Conservation (phyloP, 106 monocot genomes). For the Dioscorea alata region DNA sequence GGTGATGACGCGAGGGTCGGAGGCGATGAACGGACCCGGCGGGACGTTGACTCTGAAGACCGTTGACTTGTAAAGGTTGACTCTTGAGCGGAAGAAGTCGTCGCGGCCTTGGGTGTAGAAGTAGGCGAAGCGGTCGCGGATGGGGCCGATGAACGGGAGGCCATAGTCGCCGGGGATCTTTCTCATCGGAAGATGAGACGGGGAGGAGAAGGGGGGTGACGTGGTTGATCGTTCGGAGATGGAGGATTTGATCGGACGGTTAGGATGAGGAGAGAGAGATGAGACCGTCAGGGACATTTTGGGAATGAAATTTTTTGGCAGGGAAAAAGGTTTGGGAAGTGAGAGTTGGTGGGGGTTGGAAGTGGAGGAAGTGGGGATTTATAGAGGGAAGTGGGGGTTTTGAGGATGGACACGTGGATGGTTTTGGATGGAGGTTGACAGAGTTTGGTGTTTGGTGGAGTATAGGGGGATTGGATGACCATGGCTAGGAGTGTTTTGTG, state of each 20-base stretch:
- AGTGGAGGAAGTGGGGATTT: not conserved
- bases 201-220: not conserved
- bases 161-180: slow-evolving; percentile 65
- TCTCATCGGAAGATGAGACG: slow-evolving; percentile 33
- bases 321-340: not conserved
- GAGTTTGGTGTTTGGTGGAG: too few species aligned
- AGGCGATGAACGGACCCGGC: slow-evolving; percentile 67
- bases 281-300: not conserved
- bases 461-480: too few species aligned
- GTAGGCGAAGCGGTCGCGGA: slow-evolving; percentile 51
- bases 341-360: not conserved
- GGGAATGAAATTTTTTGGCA: not conserved
- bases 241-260: slow-evolving; percentile 4
- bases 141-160: slow-evolving; percentile 38
- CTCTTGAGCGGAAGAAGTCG: slow-evolving; percentile 60
- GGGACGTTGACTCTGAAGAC: slow-evolving; percentile 89
- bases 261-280: not conserved
- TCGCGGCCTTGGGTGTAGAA: slow-evolving; percentile 72
- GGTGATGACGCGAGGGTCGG: slow-evolving; percentile 67
- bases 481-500: too few species aligned
- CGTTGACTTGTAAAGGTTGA: slow-evolving; percentile 54
- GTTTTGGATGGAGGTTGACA: too few species aligned
- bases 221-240: slow-evolving; percentile 1
- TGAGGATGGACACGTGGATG: not conserved
- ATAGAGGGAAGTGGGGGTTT: not conserved